Base-by-base conservation (phyloP, 257 asterid genomes). In the Primulina huaijiensis region DNA sequence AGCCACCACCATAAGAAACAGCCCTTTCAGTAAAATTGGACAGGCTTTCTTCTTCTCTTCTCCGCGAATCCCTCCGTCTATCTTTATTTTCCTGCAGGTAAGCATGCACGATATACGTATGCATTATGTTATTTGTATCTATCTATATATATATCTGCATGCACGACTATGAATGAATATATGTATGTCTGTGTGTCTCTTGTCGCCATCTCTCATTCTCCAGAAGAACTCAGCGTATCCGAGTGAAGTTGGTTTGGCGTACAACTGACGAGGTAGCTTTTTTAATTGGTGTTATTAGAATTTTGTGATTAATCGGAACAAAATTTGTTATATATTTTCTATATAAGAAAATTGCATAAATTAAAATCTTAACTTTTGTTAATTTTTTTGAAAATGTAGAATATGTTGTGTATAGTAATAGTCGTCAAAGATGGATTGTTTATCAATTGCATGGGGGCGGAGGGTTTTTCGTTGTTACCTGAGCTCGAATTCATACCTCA, bases 11-110 rank as follows among this genome's bases (percentile, higher is more conserved):
- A 20, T 20, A 76, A 65, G 30, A 30, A 61, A 50, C n/a, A 29
- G 8, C 29, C 34, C 43, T 43, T 20, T 14, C 5, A 7, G 6
- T 12, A n/a, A 65, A 16, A 50, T 50, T 17, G 5, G 21, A 3
- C n/a, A 8, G 62, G 25, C 34, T 21, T 55, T 19, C 66, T 55
- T 29, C 66, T 17, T 14, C 23, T 62, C 65, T 17, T 14, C 29
- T 11, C 20, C 9, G 21, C 40, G 14, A n/a, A 14, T 31, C 38
- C 43, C 66, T 64, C 72, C n/a, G 3, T 43, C 3, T 8, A 67
- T 76, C 80, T 59, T 76, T 27, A 58, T 17, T 70, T 60, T 52
- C 62, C 3, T 2, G 33, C 33, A 30, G 62, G 77, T 73, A 23
- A 23, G 25, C 25, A 23, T 1, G 25, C 25, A 23, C 25, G 25